Evolutionary conservation across 345 rosid species (phyloP).

Genomic region (Salix caprea): DNA sequence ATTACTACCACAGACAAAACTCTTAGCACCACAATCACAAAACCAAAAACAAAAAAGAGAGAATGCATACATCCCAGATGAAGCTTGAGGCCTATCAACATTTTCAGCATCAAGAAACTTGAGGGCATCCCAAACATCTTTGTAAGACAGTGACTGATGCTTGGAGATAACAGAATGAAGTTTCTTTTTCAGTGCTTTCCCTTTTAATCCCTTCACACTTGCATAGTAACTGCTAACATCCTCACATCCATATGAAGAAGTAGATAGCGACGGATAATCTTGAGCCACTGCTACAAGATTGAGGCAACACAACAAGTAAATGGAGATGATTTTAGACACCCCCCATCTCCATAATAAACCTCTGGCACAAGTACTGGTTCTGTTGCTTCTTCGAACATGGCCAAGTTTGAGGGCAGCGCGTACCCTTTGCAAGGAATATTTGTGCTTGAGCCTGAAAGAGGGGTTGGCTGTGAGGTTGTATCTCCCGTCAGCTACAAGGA

Average conservation of each 20-base stretch:
- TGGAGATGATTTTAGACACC: not conserved
- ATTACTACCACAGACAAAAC: not conserved
- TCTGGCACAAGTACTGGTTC: not conserved
- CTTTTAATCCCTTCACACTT: not conserved
- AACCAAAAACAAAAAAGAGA: not conserved
- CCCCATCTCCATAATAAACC: not conserved
- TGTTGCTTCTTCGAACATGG: not conserved
- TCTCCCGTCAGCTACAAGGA: not conserved
- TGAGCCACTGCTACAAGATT: not conserved
- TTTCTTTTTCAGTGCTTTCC: conserved; percentile 7
- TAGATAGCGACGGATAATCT: not conserved
- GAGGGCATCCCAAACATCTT: conserved; percentile 23
- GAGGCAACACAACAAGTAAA: not conserved
- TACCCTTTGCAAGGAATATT: not conserved
- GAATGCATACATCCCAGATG: conserved; percentile 10
- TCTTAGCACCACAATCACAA: not conserved
- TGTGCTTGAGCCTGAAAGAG: not conserved
- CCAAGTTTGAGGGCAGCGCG: not conserved
- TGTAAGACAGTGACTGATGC: conserved; percentile 13
- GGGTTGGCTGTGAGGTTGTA: not conserved
- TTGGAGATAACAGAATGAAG: conserved; percentile 4
- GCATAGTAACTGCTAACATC: conserved; percentile 9
- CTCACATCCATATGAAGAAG: conserved; percentile 7
- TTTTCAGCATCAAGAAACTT: conserved; percentile 18
- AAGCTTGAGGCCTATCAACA: conserved; percentile 12